Evolutionary conservation across 345 rosid genomes (phyloP), one percentile per base, ranked within the genome.

Genomic region (Firmiana major): DNA sequence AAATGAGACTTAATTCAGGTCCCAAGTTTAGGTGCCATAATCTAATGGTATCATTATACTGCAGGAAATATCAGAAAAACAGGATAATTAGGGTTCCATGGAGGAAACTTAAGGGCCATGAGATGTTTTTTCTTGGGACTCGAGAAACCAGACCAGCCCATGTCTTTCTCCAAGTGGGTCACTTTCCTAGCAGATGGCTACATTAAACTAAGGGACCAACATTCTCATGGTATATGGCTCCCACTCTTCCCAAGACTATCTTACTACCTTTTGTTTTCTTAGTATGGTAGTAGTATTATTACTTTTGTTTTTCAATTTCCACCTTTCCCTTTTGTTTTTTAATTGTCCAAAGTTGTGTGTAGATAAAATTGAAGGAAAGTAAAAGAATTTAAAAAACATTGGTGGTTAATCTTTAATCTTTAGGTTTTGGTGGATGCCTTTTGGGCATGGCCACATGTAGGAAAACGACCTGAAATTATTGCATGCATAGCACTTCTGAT

Each of bases 391-490:
- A 13, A 64, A 10, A 68, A 74, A 64, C 1, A 57, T 16, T 59
- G 62, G 71, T 60, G 82, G 34, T 31, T 31, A 31, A 31, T 31
- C 34, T 31, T 31, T 31, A 75, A 58, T 42, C 63, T 77, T 76
- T 75, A 46, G 62, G 68, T 55, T 53, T 22, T 73, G 76, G 79
- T 73, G 76, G 79, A 76, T 26, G 71, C 80, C 77, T 63, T 75
- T 49, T 13, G 74, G 68, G 76, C 15, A 65, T 24, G 83, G 86
- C 62, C 78, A 85, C 81, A 73, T 77, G 48, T 1, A 66, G 87
- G 72, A 88, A 79, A 84, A 83, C 66, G 86, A 86, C 88, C 17
- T 64, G 80, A 84, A 82, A 75, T 87, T 43, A 88, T 84, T 82
- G 81, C 51, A 81, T 75, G 82, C 75, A 75, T 15, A 43, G 67